phyloP scores from a whole-genome alignment of 768 basidiomycete genomes.

The Tubosaeta sp. region DNA sequence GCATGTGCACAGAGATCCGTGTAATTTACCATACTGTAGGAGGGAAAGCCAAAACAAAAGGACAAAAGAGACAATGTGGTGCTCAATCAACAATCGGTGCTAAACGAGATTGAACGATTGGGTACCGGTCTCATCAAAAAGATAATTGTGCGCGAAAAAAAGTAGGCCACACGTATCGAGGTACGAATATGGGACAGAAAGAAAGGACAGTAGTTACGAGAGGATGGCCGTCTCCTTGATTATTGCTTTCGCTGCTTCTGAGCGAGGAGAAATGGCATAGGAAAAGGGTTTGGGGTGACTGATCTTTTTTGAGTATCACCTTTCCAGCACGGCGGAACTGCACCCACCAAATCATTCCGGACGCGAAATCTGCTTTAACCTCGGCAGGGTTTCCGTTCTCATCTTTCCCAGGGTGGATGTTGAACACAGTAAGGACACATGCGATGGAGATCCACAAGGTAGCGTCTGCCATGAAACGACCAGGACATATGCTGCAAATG shows the following conservation, averaged over 20 bases:
- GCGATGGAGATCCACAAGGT: constrained; percentile 35
- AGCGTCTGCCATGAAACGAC: constrained; percentile 40
- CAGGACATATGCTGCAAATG: constrained; percentile 37
- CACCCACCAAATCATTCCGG: constrained; percentile 30
- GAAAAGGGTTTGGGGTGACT: constrained; percentile 32
- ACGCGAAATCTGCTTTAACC: constrained; percentile 24
- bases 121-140: constrained; percentile 63
- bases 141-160: constrained; percentile 27
- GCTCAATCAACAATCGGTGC: constrained; percentile 62
- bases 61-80: constrained; percentile 55
- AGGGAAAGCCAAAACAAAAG: constrained; percentile 35
- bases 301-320: constrained; percentile 1
- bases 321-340: not conserved
- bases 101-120: constrained; percentile 73
- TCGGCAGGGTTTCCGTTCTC: constrained; percentile 13
- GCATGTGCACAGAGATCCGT: not conserved
- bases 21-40: constrained; percentile 14
- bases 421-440: constrained; percentile 27
- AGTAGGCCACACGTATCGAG: not conserved
- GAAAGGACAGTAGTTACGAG: constrained; percentile 6
- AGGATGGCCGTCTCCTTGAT: constrained; percentile 29
- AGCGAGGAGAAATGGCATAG: constrained; percentile 30
- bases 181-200: not conserved
- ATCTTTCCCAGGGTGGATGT: constrained; percentile 22
- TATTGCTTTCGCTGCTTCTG: constrained; percentile 22